phyloP scores from a whole-genome alignment of 257 asterid genomes.

The Henckelia pumila region DNA sequence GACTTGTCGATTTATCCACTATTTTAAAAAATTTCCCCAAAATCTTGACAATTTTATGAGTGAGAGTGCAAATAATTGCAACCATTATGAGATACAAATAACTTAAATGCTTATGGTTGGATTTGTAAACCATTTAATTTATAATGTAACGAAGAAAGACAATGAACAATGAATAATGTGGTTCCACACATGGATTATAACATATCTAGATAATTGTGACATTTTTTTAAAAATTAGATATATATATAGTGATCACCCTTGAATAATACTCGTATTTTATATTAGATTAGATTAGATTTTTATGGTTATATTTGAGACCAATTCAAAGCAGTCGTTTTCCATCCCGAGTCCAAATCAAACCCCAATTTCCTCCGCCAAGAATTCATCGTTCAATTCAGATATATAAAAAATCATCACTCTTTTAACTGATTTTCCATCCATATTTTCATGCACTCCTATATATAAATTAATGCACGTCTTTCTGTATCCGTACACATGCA shows the following conservation, averaged over 20 bases:
- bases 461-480: not conserved
- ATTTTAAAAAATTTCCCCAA: not conserved
- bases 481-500: constrained; percentile 3
- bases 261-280: too few species aligned
- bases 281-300: too few species aligned
- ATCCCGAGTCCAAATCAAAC: constrained; percentile 21
- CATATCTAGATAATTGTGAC: too few species aligned
- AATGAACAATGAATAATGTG: too few species aligned
- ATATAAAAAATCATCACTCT: constrained; percentile 11
- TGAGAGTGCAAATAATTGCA: not conserved
- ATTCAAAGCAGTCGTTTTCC: constrained; percentile 24
- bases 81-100: too few species aligned
- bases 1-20: not conserved
- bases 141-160: too few species aligned
- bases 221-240: too few species aligned
- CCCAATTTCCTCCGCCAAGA: constrained; percentile 28
- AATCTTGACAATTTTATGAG: not conserved
- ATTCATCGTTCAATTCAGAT: constrained; percentile 15
- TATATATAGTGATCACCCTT: too few species aligned
- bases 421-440: not conserved
- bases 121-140: too few species aligned
- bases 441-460: not conserved
- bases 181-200: too few species aligned
- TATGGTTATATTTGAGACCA: too few species aligned
- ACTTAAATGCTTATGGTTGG: too few species aligned